Percentiles rank a stretch among this genome's conserved stretches.
phyloP scores from a whole-genome alignment of 2,329 filamentous ascomycete species.

The Trichoderma pleuroti region DNA sequence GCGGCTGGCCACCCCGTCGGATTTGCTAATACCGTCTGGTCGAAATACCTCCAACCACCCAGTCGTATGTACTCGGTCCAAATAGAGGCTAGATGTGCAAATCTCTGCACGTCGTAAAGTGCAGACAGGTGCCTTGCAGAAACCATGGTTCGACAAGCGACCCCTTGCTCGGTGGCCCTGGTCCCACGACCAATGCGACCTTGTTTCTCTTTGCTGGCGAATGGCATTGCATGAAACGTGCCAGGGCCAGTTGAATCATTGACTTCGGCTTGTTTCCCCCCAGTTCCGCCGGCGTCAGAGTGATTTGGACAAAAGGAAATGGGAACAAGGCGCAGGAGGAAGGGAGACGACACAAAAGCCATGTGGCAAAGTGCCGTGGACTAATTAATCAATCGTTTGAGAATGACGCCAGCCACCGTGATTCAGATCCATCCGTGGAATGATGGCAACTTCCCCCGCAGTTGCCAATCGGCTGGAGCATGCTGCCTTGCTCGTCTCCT shows the following conservation, averaged over 20 bases:
- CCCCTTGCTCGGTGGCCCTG: not conserved
- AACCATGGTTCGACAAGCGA: conserved; percentile 7
- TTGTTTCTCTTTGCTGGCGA: not conserved
- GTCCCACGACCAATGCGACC: conserved; percentile 11
- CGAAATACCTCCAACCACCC: not conserved
- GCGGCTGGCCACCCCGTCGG: not conserved
- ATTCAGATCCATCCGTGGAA: conserved; percentile 4
- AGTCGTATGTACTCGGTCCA: not conserved
- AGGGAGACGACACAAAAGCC: not conserved
- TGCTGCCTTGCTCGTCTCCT: not conserved
- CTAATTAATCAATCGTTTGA: conserved; percentile 3
- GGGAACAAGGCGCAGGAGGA: not conserved
- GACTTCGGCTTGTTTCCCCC: conserved; percentile 6
- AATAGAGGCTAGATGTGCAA: not conserved
- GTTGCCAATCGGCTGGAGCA: not conserved
- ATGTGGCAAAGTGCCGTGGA: conserved; percentile 15
- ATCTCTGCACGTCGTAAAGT: conserved; percentile 9
- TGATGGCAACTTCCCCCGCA: not conserved
- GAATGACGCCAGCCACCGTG: conserved; percentile 11
- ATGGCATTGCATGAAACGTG: not conserved
- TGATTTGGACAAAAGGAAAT: not conserved
- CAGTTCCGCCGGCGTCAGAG: not conserved
- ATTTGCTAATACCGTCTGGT: not conserved
- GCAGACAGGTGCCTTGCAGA: conserved; percentile 16
- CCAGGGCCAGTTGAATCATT: not conserved